Percentiles rank a stretch among this genome's conserved stretches.
phyloP scores from a whole-genome alignment of 768 basidiomycete genomes.

The Gyrodon lividus region DNA sequence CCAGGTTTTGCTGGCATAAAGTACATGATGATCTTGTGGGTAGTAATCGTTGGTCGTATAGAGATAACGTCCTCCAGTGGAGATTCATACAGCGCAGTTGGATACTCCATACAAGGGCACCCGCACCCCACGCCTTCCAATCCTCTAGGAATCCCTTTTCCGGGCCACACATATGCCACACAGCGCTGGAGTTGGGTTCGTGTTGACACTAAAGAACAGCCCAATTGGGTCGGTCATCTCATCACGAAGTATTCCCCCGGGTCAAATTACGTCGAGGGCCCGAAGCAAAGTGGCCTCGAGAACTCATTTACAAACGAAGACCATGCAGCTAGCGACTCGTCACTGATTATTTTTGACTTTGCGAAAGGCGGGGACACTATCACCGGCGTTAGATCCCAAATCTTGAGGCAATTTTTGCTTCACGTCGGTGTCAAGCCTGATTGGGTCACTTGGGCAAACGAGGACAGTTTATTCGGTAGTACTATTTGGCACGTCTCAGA shows the following conservation, averaged over 20 bases:
- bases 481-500: neutral
- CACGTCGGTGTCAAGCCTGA: neutral
- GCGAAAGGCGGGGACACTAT: neutral
- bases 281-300: slow-evolving; percentile 11
- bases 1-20: slow-evolving; percentile 41
- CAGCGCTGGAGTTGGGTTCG: slow-evolving; percentile 6
- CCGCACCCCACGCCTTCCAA: neutral
- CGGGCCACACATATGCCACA: neutral
- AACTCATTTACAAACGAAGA: neutral
- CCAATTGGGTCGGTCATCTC: slow-evolving; percentile 68
- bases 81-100: neutral
- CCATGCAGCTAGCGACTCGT: neutral
- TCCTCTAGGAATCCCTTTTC: neutral
- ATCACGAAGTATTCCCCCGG: slow-evolving; percentile 26
- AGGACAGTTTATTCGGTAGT: slow-evolving; percentile 38
- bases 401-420: neutral
- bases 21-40: slow-evolving; percentile 55
- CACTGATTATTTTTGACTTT: neutral
- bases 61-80: neutral
- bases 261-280: neutral
- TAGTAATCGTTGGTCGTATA: neutral
- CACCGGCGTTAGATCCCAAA: neutral
- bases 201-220: slow-evolving; percentile 35
- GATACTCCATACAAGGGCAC: neutral
- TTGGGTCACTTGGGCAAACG: neutral